Conservation (phyloP, 139 green algal species). For the Mesotaenium endlicherianum region DNA sequence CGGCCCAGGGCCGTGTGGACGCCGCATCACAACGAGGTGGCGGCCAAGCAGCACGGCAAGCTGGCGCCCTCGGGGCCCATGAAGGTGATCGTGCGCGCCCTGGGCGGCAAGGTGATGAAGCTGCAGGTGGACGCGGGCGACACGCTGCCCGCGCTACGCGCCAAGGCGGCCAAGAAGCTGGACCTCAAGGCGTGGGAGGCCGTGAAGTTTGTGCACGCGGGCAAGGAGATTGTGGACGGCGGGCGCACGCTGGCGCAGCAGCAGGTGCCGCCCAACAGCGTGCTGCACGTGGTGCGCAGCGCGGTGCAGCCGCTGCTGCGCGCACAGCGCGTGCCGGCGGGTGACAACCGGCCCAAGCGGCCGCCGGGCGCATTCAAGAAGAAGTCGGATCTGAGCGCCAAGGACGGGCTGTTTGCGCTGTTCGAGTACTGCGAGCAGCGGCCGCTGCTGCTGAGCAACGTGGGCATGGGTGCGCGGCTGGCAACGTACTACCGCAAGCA, state of each 20-base stretch:
- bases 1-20: slow-evolving; percentile 37
- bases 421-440: slow-evolving; percentile 80
- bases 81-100: slow-evolving; percentile 30
- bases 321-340: slow-evolving; percentile 27
- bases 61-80: background rate
- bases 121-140: slow-evolving; percentile 8
- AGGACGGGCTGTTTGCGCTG: slow-evolving; percentile 68
- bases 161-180: slow-evolving; percentile 14
- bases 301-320: slow-evolving; percentile 8
- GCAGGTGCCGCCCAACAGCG: slow-evolving; percentile 34
- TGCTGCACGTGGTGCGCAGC: slow-evolving; percentile 30
- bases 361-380: slow-evolving; percentile 61
- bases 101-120: slow-evolving; percentile 32
- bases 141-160: background rate
- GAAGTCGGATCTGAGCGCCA: slow-evolving; percentile 59
- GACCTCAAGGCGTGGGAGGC: slow-evolving; percentile 27
- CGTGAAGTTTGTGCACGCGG: slow-evolving; percentile 18
- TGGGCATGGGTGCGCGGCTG: slow-evolving; percentile 76
- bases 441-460: slow-evolving; percentile 68
- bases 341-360: slow-evolving; percentile 36
- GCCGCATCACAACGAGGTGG: background rate
- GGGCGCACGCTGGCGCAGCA: background rate
- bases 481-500: slow-evolving; percentile 73
- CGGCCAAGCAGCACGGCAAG: background rate
- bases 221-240: background rate